A percentile compares a stretch with the other conserved stretches of the same genome.
Evolutionary conservation across 257 asterid genomes (phyloP).

Genomic region (Prunella vulgaris): DNA sequence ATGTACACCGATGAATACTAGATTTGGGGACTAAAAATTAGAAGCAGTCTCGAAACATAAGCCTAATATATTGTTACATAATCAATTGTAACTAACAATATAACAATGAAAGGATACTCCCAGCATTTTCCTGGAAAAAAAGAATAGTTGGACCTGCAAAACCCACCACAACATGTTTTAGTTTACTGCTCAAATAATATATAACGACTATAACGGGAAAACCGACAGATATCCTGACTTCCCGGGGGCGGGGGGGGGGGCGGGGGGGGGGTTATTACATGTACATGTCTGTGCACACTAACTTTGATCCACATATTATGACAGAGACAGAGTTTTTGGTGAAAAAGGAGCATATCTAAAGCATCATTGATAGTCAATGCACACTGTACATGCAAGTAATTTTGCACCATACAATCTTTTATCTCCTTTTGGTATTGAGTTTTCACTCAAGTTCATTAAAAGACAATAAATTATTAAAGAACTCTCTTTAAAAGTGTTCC

Average conservation of each 20-base stretch:
- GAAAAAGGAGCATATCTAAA: no score
- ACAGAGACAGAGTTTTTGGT: no score
- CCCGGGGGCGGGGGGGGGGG: not conserved
- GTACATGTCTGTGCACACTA: not conserved
- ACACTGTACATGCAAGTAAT: not conserved
- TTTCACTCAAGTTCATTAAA: not conserved
- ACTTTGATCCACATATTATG: not conserved
- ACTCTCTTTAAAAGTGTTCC: not conserved
- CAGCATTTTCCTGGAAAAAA: constrained; percentile 99
- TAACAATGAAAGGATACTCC: constrained; percentile 73
- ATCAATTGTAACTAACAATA: not conserved
- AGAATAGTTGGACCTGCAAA: constrained; percentile 94
- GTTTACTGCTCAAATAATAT: not conserved
- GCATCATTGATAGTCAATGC: not conserved
- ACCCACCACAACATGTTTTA: constrained; percentile 16
- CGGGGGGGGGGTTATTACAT: no score
- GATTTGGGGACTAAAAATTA: not conserved
- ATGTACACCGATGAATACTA: not conserved
- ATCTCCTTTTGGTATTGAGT: not conserved
- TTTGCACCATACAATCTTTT: constrained; percentile 3
- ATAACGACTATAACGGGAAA: not conserved
- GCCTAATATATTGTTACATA: not conserved
- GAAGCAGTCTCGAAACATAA: not conserved
- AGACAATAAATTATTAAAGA: not conserved
- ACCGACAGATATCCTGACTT: not conserved